Percentiles rank a stretch among this genome's conserved stretches.
Evolutionary conservation across 2,329 filamentous ascomycete genomes (phyloP).

Genomic region (Fusarium sambucinum): DNA sequence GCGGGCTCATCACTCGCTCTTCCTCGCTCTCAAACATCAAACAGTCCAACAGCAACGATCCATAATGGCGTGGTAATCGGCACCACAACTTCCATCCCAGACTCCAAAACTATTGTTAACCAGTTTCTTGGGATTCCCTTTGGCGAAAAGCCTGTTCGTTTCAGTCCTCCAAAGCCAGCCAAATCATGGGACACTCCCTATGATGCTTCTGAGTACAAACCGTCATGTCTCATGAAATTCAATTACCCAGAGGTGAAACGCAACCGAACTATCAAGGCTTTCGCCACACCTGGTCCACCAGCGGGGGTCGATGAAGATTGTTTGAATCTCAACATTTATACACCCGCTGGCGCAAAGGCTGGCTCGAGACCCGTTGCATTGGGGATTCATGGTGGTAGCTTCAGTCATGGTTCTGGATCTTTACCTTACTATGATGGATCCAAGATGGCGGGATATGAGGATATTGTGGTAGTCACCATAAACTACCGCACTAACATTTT

Average conservation of each 20-base stretch:
- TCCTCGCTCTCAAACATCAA: background rate
- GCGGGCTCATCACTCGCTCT: background rate
- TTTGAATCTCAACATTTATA: constrained; percentile 52
- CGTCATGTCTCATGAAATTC: constrained; percentile 48
- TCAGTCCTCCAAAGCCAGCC: constrained; percentile 38
- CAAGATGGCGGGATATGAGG: constrained; percentile 56
- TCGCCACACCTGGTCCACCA: constrained; percentile 42
- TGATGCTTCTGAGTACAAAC: constrained; percentile 43
- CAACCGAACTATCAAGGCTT: constrained; percentile 33
- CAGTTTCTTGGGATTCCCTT: constrained; percentile 52
- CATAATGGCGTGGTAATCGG: constrained; percentile 37
- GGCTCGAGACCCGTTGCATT: constrained; percentile 57
- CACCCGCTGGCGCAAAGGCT: constrained; percentile 38
- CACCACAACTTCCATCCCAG: constrained; percentile 29
- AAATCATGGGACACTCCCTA: constrained; percentile 36
- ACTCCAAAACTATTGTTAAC: constrained; percentile 38
- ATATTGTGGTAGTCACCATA: constrained; percentile 60
- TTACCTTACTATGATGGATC: constrained; percentile 56
- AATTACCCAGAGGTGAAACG: constrained; percentile 34
- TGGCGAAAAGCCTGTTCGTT: constrained; percentile 46
- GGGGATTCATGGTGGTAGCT: constrained; percentile 60
- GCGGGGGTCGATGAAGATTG: constrained; percentile 52
- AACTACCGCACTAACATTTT: constrained; percentile 61
- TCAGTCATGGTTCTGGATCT: constrained; percentile 53
- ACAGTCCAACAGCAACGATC: constrained; percentile 33